A percentile compares a stretch with the other conserved stretches of the same genome.
phyloP scores from a whole-genome alignment of 116 monocot genomes.

The Phalaenopsis hybrid region DNA sequence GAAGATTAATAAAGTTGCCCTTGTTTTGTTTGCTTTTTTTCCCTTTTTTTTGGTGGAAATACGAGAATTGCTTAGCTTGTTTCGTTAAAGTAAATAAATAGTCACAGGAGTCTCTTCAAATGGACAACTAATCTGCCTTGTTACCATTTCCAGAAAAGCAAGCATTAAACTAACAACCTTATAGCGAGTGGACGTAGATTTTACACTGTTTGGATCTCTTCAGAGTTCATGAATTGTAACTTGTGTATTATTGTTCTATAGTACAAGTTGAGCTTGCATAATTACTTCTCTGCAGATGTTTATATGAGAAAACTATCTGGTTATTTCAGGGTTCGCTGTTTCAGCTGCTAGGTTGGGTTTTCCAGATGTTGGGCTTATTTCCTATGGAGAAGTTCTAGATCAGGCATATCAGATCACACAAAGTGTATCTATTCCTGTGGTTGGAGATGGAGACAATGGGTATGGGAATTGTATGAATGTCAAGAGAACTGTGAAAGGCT shows the following conservation, averaged over 20 bases:
- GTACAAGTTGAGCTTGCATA: neutral
- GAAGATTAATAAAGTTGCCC: neutral
- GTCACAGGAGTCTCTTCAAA: too few relatives aligned
- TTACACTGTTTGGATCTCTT: neutral
- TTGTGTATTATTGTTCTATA: neutral
- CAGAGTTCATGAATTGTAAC: neutral
- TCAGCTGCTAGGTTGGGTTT: slow-evolving; percentile 71
- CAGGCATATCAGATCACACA: slow-evolving; percentile 81
- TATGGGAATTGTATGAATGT: slow-evolving; percentile 89
- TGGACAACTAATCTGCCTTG: too few relatives aligned
- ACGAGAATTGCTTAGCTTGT: too few relatives aligned
- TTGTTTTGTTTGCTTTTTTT: neutral
- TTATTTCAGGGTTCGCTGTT: slow-evolving; percentile 65
- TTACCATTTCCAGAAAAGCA: too few relatives aligned
- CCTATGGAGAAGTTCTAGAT: slow-evolving; percentile 92
- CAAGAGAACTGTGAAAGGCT: slow-evolving; percentile 92
- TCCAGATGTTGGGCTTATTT: slow-evolving; percentile 93
- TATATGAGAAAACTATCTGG: neutral
- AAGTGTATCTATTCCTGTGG: slow-evolving; percentile 87
- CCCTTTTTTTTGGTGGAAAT: neutral
- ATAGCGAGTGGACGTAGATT: neutral
- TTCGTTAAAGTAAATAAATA: too few relatives aligned
- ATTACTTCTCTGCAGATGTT: neutral
- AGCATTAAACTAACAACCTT: too few relatives aligned
- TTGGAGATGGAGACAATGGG: slow-evolving; percentile 95